Percentiles rank a stretch among this genome's conserved stretches.
These are phyloP conservation scores for Scutellaria barbata DNA, from an alignment of 257 asterid species.

Conservation along the genomic window DNA sequence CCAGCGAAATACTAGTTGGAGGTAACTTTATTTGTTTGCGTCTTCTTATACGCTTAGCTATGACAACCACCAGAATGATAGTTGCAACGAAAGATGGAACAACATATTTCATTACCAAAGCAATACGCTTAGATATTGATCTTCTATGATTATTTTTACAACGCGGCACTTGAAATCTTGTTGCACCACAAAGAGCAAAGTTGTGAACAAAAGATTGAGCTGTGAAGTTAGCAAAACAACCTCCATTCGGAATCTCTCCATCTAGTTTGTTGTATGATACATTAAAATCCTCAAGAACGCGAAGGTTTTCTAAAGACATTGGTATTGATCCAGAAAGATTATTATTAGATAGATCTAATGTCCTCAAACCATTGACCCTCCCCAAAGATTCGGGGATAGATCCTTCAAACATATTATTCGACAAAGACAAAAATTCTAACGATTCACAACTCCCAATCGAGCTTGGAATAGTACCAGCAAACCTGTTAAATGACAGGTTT, in stretches of 20 bases:
- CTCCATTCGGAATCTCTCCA: constrained; percentile 30
- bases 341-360: neutral
- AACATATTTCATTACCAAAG: constrained; percentile 7
- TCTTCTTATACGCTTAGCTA: neutral
- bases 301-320: neutral
- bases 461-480: constrained; percentile 2
- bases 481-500: constrained; percentile 1
- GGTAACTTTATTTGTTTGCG: no score
- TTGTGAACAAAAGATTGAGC: constrained; percentile 36
- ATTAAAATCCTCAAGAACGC: neutral
- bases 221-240: constrained; percentile 3
- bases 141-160: neutral
- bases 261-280: constrained; percentile 23
- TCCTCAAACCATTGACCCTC: neutral
- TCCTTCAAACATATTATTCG: constrained; percentile 9
- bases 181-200: constrained; percentile 13
- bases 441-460: constrained; percentile 3
- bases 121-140: neutral
- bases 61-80: neutral
- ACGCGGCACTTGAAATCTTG: constrained; percentile 15
- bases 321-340: constrained; percentile 26
- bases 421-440: neutral
- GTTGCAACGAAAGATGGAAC: neutral
- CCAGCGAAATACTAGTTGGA: neutral
- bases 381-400: neutral